phyloP scores from a whole-genome alignment of 257 asterid species.

The Scutellaria baicalensis region DNA sequence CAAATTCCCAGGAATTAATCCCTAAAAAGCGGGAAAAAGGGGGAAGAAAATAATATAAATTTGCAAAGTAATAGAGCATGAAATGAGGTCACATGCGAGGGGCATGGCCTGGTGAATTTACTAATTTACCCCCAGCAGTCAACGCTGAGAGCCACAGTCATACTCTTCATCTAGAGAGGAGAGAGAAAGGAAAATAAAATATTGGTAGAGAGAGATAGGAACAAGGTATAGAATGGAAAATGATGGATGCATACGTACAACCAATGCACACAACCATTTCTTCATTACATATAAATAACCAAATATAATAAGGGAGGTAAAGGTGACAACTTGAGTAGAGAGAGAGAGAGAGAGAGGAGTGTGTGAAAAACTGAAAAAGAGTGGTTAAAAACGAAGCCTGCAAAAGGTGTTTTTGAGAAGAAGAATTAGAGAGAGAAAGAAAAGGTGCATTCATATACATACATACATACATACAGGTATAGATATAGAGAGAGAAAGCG shows the following conservation, averaged over 20 bases:
- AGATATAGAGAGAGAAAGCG: slow-evolving; percentile 19
- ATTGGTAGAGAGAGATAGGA: slow-evolving; percentile 5
- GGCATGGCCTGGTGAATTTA: background rate
- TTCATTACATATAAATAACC: background rate
- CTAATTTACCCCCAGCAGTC: slow-evolving; percentile 8
- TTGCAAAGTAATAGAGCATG: no score
- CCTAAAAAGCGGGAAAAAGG: no score
- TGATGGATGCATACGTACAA: slow-evolving; percentile 14
- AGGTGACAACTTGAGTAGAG: slow-evolving; percentile 28
- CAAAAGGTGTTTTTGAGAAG: slow-evolving; percentile 10
- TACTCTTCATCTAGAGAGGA: slow-evolving; percentile 13
- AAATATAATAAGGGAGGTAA: slow-evolving; percentile 7
- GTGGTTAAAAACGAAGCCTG: background rate
- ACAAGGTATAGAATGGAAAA: slow-evolving; percentile 13
- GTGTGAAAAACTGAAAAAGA: background rate
- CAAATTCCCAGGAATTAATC: no score
- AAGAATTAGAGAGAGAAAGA: background rate
- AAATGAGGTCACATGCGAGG: no score
- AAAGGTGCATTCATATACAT: background rate
- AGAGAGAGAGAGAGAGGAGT: slow-evolving; percentile 8
- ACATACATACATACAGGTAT: background rate
- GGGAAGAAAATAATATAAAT: no score
- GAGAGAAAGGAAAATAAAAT: slow-evolving; percentile 10
- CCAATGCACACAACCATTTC: background rate
- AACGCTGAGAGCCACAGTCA: slow-evolving; percentile 30